Base-by-base conservation (phyloP, 2,329 filamentous ascomycete species). In the Penicillium sp. region DNA sequence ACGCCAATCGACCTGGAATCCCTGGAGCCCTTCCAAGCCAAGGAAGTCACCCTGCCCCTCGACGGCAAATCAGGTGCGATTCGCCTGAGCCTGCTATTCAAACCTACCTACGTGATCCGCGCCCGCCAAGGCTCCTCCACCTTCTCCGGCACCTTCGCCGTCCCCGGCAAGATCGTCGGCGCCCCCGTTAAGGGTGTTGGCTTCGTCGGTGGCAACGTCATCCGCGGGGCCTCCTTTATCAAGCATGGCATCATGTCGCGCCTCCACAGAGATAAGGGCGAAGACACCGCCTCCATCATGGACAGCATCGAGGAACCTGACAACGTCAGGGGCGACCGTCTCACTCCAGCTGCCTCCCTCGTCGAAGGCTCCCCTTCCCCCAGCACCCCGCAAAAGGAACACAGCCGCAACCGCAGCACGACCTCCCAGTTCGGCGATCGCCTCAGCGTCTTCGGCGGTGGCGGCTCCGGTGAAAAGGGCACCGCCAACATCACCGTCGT, bases 161-260 rank as follows among this genome's bases (percentile, higher is more conserved):
- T 87, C 1, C 91, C 94, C 29, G 90, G 90, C 46, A 92, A 92
- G 75, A 92, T 99, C 57, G 89, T 97, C 29, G 93, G 93, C 37
- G 94, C 88, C 18, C 95, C 94, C n/a, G 88, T 99, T 74, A 97
- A 97, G 78, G 92, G 92, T 32, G 87, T 89, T 35, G 90, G 90
- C 31, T 89, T 86, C 55, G 88, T 89, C 37, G 92, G 91, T 37
- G 89, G 90, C 56, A 88, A 89, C 37, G 91, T 97, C 34, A 87
- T 90, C 61, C 95, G 90, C 72, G 93, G 92, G 44, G 94, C 92
- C 6, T 92, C 90, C 0, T 97, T 97, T 81, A 80, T 99, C 62
- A 89, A 89, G 63, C 89, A 90, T 58, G 90, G 91, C 18, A 87
- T 97, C 74, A 88, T 87, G 61, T 68, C 64, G 18, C 71, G 72